Conservation (phyloP, 805 yeast genomes). For the Lachancea sp. region DNA sequence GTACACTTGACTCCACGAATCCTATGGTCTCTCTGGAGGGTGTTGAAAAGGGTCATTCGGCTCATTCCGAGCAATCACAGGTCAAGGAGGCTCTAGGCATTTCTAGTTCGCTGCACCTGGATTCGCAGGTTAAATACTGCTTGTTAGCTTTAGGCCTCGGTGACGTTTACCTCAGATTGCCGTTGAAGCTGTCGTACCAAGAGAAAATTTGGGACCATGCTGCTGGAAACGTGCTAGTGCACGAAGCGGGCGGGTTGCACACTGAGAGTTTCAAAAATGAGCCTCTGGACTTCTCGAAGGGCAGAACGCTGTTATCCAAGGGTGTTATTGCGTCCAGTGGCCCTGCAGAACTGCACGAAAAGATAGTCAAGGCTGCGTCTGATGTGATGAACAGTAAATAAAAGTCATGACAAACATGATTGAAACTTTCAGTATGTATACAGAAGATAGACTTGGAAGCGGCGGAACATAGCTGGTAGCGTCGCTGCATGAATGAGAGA, state of each 20-base stretch:
- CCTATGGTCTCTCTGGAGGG: slow-evolving; percentile 52
- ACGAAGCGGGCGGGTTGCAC: slow-evolving; percentile 88
- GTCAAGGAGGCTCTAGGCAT: slow-evolving; percentile 65
- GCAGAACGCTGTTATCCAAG: slow-evolving; percentile 70
- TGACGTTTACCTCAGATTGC: slow-evolving; percentile 84
- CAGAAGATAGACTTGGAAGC: too few species aligned
- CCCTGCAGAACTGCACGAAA: slow-evolving; percentile 22
- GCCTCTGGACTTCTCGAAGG: slow-evolving; percentile 73
- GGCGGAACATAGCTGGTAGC: too few species aligned
- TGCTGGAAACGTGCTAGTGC: slow-evolving; percentile 80
- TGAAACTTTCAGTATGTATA: too few species aligned
- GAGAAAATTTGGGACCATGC: slow-evolving; percentile 99
- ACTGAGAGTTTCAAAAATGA: slow-evolving; percentile 70
- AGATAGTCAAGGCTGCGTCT: slow-evolving; percentile 22
- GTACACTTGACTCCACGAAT: slow-evolving; percentile 17
- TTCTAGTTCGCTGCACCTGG: slow-evolving; percentile 68
- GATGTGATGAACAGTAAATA: slow-evolving; percentile 13
- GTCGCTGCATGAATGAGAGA: too few species aligned
- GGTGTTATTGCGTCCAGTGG: slow-evolving; percentile 85
- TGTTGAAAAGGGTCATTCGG: slow-evolving; percentile 91
- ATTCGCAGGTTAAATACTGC: slow-evolving; percentile 95
- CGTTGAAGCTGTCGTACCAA: slow-evolving; percentile 64
- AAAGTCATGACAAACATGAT: too few species aligned
- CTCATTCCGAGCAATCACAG: slow-evolving; percentile 75
- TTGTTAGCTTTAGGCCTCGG: slow-evolving; percentile 86